Evolutionary conservation across 2,329 filamentous ascomycete genomes (phyloP).

Genomic region (Pseudovirgaria hyperparasitica): DNA sequence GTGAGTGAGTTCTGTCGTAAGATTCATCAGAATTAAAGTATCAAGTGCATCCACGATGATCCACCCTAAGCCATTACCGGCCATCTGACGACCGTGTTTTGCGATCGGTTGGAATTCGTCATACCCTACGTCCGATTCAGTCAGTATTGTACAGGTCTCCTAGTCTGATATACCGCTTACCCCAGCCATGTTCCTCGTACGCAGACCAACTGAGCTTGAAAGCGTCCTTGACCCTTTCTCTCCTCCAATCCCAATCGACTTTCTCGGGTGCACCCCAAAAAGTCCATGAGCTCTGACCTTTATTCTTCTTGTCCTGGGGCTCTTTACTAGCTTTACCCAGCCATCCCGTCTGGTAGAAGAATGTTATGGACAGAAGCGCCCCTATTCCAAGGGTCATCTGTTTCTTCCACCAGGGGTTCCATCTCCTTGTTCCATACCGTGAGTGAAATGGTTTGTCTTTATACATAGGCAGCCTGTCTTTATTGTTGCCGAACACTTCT

Average conservation of each 20-base stretch:
- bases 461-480: conserved; percentile 74
- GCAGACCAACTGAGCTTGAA: conserved; percentile 88
- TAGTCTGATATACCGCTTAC: conserved; percentile 38
- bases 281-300: conserved; percentile 14
- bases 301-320: conserved; percentile 23
- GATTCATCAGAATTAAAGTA: conserved; percentile 96
- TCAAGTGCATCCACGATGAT: conserved; percentile 95
- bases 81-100: conserved; percentile 73
- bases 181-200: conserved; percentile 90
- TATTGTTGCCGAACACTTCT: conserved; percentile 48
- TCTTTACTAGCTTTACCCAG: conserved; percentile 19
- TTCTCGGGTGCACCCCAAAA: conserved; percentile 21
- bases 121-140: conserved; percentile 33
- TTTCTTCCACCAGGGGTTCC: conserved; percentile 47
- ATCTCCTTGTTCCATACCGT: conserved; percentile 39
- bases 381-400: conserved; percentile 46
- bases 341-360: conserved; percentile 58
- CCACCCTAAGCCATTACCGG: conserved; percentile 79
- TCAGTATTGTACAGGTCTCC: conserved; percentile 5
- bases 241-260: conserved; percentile 64
- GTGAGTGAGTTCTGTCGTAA: conserved; percentile 71
- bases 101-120: conserved; percentile 80
- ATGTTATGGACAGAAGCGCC: conserved; percentile 40
- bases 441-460: conserved; percentile 94
- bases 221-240: conserved; percentile 73